Base-by-base conservation (phyloP, 108 stramenopile genomes). In the Nannochloropsis granulata region DNA sequence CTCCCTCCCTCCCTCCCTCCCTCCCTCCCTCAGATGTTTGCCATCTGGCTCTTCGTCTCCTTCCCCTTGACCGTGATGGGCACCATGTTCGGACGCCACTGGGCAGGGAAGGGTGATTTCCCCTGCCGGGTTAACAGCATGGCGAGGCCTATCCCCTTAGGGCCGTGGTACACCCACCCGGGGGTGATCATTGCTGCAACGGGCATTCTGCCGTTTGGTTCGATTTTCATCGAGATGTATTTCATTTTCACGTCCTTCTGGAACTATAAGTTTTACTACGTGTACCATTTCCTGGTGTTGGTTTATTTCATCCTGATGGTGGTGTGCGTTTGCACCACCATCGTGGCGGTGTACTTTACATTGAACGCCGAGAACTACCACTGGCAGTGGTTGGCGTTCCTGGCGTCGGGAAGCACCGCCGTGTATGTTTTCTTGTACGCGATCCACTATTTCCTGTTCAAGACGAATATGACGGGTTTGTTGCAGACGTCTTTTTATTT, bases 351-450 rank as follows among this genome's bases (percentile, higher is more conserved):
- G 11, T 99, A 99, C 92, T 96, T 96, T 86, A 92, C 93, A 82
- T 91, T 99, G 79, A 98, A 97, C 84, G 94, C 94, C 12, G 98
- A 99, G 89, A 97, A 99, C 89, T 96, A 97, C 88, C 92, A 94
- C 80, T 99, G 98, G 98, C 98, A 97, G 91, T 99, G 98, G 98
- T 92, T 95, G 14, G 92, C 97, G 25, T 97, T 99, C 86, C 88
- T 91, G 25, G 93, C 94, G 11, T 96, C 96, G 26, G 95, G 92
- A 16, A 93, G 93, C n/a, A 96, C 95, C 9, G 93, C 97, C 13
- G 91, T 85, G 25, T 99, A 99, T 89, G 97, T 99, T 78, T 98
- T 97, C 90, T 84, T 96, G 44, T 99, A 99, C 90, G 92, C 95
- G n/a, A 91, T 95, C 80, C 97, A 97, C 89, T 99, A 98, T 92